Percentiles rank a stretch among this genome's conserved stretches.
These are phyloP conservation scores for Amylocystis lapponica DNA, from an alignment of 768 basidiomycete genomes.

Conservation along the genomic window DNA sequence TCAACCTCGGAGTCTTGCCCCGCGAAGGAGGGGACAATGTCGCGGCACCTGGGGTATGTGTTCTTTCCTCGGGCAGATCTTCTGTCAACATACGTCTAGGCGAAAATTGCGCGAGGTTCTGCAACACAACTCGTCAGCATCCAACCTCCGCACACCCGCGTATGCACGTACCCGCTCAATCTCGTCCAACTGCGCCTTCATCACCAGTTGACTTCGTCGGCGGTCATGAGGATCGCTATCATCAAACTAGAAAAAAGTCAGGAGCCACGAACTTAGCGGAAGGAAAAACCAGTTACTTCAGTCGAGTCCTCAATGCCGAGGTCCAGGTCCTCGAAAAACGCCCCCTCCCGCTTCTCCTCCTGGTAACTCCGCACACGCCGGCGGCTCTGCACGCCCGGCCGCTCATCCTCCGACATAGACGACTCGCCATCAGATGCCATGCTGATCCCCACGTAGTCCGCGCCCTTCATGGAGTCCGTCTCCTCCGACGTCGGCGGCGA, in stretches of 20 bases:
- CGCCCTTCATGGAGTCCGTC: slow-evolving; percentile 9
- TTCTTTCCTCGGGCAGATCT: slow-evolving; percentile 15
- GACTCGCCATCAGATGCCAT: no score
- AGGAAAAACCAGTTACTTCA: slow-evolving; percentile 20
- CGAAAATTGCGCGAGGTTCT: slow-evolving; percentile 22
- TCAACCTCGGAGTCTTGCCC: no score
- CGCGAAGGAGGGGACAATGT: slow-evolving; percentile 12
- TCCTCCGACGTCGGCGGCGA: slow-evolving; percentile 14
- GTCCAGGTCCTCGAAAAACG: slow-evolving; percentile 41
- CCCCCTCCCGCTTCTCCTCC: slow-evolving; percentile 42
- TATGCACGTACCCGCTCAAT: slow-evolving; percentile 67
- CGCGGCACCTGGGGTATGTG: slow-evolving; percentile 12
- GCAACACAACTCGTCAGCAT: no score
- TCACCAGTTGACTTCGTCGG: slow-evolving; percentile 66
- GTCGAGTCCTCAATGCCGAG: slow-evolving; percentile 41
- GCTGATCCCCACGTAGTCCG: no score
- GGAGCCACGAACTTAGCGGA: slow-evolving; percentile 13
- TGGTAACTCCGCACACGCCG: slow-evolving; percentile 23
- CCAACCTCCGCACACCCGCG: no score
- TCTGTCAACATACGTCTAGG: slow-evolving; percentile 18
- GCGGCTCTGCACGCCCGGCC: not conserved
- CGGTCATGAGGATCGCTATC: slow-evolving; percentile 69
- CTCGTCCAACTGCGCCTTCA: slow-evolving; percentile 73
- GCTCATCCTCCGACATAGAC: no score
- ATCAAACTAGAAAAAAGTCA: slow-evolving; percentile 45